Conservation (phyloP, 768 basidiomycete species). For the Boletus bicolor region DNA sequence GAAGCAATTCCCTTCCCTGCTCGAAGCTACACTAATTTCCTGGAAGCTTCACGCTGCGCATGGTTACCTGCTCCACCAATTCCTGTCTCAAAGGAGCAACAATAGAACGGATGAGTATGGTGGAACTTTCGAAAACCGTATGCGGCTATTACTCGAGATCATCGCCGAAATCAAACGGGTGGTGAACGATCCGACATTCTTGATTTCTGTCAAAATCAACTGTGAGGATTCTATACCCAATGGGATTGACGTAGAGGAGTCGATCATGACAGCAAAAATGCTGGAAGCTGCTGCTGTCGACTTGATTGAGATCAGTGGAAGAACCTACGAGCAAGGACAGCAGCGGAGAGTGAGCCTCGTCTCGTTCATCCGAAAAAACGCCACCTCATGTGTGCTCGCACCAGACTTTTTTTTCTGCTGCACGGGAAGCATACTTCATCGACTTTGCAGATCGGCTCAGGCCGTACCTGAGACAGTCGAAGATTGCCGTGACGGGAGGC, state of each 20-base stretch:
- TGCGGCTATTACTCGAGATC: slow-evolving; percentile 47
- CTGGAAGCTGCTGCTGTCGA: slow-evolving; percentile 37
- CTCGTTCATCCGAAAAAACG: neutral
- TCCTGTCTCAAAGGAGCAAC: slow-evolving; percentile 43
- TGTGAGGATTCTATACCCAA: slow-evolving; percentile 25
- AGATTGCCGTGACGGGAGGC: slow-evolving; percentile 31
- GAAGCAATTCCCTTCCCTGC: neutral
- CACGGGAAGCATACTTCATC: slow-evolving; percentile 31
- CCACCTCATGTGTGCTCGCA: neutral
- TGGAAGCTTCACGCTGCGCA: slow-evolving; percentile 42
- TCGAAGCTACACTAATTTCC: neutral
- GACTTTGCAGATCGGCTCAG: slow-evolving; percentile 29
- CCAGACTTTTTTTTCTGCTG: slow-evolving; percentile 11
- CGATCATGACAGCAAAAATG: slow-evolving; percentile 25
- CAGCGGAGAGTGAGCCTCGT: slow-evolving; percentile 11
- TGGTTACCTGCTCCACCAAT: slow-evolving; percentile 47
- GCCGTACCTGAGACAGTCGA: slow-evolving; percentile 24
- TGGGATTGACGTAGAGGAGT: slow-evolving; percentile 35
- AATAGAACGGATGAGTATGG: slow-evolving; percentile 55
- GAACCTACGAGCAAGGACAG: slow-evolving; percentile 32
- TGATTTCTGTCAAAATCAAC: slow-evolving; percentile 36
- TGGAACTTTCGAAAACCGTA: slow-evolving; percentile 49
- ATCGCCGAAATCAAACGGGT: slow-evolving; percentile 41
- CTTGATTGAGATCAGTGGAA: slow-evolving; percentile 42
- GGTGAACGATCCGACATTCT: slow-evolving; percentile 31